A percentile compares a stretch with the other conserved stretches of the same genome.
phyloP scores from a whole-genome alignment of 2,329 filamentous ascomycete genomes.

The Talaromyces sp. region DNA sequence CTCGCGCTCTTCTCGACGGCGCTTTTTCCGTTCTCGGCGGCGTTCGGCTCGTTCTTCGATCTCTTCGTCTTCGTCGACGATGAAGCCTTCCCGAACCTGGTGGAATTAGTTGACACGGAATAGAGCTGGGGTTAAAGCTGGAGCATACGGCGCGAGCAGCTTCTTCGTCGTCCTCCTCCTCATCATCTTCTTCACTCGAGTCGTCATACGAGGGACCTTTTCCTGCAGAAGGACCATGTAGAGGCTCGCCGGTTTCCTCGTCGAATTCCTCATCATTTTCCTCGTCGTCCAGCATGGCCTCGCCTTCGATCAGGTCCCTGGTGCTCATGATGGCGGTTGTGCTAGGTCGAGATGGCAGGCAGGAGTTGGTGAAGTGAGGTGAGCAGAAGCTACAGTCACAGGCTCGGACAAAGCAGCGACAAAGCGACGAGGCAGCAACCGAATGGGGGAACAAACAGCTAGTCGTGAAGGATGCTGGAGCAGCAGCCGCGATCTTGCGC shows the following conservation, averaged over 20 bases:
- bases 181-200: constrained; percentile 87
- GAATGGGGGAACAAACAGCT: neutral
- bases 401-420: neutral
- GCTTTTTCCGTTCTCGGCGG: constrained; percentile 68
- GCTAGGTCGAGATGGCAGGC: neutral
- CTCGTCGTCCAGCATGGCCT: constrained; percentile 84
- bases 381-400: neutral
- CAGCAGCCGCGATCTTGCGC: neutral
- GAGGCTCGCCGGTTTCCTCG: constrained; percentile 64
- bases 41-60: constrained; percentile 61
- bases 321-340: constrained; percentile 47
- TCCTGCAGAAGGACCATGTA: constrained; percentile 26
- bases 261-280: constrained; percentile 77
- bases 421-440: neutral
- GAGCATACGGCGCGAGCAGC: constrained; percentile 64
- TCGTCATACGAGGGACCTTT: constrained; percentile 59
- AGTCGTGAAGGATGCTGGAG: neutral
- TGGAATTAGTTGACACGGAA: too few relatives aligned
- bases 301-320: constrained; percentile 69
- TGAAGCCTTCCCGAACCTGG: constrained; percentile 89
- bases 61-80: constrained; percentile 86
- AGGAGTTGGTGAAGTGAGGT: neutral
- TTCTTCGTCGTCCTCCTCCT: constrained; percentile 87
- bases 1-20: constrained; percentile 69
- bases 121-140: constrained; percentile 16